phyloP scores from a whole-genome alignment of 2,329 filamentous ascomycete genomes.

The Claviceps purpurea region DNA sequence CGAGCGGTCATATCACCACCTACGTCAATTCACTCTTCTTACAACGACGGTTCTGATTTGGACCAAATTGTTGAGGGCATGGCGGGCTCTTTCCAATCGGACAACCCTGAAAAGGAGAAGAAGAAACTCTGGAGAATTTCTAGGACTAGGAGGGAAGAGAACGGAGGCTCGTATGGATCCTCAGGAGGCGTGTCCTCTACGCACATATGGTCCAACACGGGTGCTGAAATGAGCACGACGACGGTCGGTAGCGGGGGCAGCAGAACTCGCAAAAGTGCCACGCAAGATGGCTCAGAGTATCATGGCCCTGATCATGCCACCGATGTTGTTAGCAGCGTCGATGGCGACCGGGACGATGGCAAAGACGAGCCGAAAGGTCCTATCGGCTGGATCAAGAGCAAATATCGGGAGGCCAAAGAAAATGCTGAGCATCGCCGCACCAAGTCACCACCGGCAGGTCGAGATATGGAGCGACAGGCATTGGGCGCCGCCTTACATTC shows the following conservation, averaged over 20 bases:
- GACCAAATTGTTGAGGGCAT: slow-evolving; percentile 54
- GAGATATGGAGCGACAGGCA: slow-evolving; percentile 14
- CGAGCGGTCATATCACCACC: slow-evolving; percentile 61
- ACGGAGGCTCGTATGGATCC: slow-evolving; percentile 27
- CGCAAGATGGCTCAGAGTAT: slow-evolving; percentile 35
- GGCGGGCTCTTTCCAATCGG: slow-evolving; percentile 17
- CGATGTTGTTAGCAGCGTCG: slow-evolving; percentile 25
- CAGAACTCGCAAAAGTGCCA: slow-evolving; percentile 34
- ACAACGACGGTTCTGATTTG: slow-evolving; percentile 70
- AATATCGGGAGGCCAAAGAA: slow-evolving; percentile 47
- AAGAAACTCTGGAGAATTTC: slow-evolving; percentile 63
- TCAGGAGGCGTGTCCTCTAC: slow-evolving; percentile 30
- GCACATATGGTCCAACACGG: slow-evolving; percentile 45
- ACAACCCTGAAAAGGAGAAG: slow-evolving; percentile 50
- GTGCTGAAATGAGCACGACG: slow-evolving; percentile 52
- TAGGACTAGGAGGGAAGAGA: slow-evolving; percentile 45
- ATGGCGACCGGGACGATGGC: slow-evolving; percentile 22
- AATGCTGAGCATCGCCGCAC: slow-evolving; percentile 39
- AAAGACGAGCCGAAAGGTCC: slow-evolving; percentile 38
- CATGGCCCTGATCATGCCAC: slow-evolving; percentile 24
- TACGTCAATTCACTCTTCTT: slow-evolving; percentile 61
- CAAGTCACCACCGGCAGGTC: slow-evolving; percentile 38
- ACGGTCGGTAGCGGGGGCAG: slow-evolving; percentile 51
- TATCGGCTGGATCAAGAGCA: slow-evolving; percentile 45
- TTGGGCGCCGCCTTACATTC: slow-evolving; percentile 18